Evolutionary conservation across 148 eudicot genomes (phyloP).

Genomic region (Vaccinium macrocarpon): DNA sequence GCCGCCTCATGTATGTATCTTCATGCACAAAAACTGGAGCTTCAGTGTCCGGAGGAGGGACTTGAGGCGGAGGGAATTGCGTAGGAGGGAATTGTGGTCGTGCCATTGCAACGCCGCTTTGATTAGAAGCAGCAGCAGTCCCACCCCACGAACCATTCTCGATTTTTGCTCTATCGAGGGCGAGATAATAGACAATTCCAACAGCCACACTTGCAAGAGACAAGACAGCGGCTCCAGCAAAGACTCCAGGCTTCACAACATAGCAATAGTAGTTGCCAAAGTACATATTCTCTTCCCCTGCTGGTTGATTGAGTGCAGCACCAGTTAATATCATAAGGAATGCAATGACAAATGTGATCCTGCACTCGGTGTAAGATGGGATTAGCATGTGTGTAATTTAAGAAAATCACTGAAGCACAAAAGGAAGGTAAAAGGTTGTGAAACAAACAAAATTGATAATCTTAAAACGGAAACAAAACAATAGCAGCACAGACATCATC

Average conservation of each 20-base stretch:
- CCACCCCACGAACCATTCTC: slow-evolving; percentile 23
- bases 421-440: not conserved
- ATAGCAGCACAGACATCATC: not conserved
- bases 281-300: slow-evolving; percentile 51
- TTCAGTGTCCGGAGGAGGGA: not conserved
- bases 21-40: slow-evolving; percentile 78
- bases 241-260: slow-evolving; percentile 85
- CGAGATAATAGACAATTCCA: slow-evolving; percentile 58
- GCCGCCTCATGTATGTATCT: slow-evolving; percentile 88
- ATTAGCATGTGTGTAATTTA: not conserved
- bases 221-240: slow-evolving; percentile 70
- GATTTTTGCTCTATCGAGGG: slow-evolving; percentile 49
- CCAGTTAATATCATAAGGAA: slow-evolving; percentile 68
- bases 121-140: slow-evolving; percentile 42
- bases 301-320: slow-evolving; percentile 74
- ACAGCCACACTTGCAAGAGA: slow-evolving; percentile 61
- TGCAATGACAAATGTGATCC: slow-evolving; percentile 76
- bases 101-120: slow-evolving; percentile 77
- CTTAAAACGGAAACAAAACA: not conserved
- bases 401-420: not conserved
- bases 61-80: not conserved
- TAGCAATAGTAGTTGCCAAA: slow-evolving; percentile 61
- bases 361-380: slow-evolving; percentile 19
- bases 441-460: not conserved
- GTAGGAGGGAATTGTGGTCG: slow-evolving; percentile 49